A percentile compares a stretch with the other conserved stretches of the same genome.
These are phyloP conservation scores for Prillingera fragicola DNA, from an alignment of 1,284 basidiomycete species.

Conservation along the genomic window DNA sequence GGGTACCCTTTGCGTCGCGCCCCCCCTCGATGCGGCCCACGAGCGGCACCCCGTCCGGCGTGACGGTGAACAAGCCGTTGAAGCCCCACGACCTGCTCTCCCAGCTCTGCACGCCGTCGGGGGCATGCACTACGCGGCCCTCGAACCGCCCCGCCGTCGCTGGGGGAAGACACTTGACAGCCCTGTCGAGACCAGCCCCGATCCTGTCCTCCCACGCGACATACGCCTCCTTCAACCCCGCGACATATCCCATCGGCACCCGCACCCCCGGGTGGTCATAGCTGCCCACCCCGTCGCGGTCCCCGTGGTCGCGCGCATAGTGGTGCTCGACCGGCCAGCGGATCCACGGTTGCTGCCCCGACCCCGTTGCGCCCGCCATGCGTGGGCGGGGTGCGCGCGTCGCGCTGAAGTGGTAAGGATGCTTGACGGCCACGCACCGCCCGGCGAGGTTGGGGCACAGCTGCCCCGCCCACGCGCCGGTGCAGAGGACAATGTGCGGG, in stretches of 20 bases:
- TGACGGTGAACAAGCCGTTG: constrained; percentile 29
- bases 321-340: constrained; percentile 24
- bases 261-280: constrained; percentile 25
- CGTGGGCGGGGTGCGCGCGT: neutral
- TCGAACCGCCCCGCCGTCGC: constrained; percentile 13
- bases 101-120: neutral
- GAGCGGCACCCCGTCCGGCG: constrained; percentile 28
- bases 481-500: constrained; percentile 19
- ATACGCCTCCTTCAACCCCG: constrained; percentile 9
- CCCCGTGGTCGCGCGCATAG: constrained; percentile 31
- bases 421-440: constrained; percentile 20
- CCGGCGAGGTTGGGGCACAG: constrained; percentile 12
- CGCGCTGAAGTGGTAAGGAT: constrained; percentile 24
- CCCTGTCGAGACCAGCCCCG: constrained; percentile 2
- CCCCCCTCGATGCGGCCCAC: constrained; percentile 14
- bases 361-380: neutral
- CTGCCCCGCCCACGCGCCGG: constrained; percentile 30
- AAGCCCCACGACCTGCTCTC: too few species aligned
- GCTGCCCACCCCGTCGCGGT: constrained; percentile 23
- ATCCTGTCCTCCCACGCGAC: constrained; percentile 13
- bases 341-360: constrained; percentile 21
- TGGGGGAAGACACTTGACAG: constrained; percentile 11
- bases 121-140: neutral
- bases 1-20: too few species aligned
- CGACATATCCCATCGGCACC: constrained; percentile 3